Evolutionary conservation across 2,329 filamentous ascomycete genomes (phyloP).

Genomic region (Drechslerella coelobrocha): DNA sequence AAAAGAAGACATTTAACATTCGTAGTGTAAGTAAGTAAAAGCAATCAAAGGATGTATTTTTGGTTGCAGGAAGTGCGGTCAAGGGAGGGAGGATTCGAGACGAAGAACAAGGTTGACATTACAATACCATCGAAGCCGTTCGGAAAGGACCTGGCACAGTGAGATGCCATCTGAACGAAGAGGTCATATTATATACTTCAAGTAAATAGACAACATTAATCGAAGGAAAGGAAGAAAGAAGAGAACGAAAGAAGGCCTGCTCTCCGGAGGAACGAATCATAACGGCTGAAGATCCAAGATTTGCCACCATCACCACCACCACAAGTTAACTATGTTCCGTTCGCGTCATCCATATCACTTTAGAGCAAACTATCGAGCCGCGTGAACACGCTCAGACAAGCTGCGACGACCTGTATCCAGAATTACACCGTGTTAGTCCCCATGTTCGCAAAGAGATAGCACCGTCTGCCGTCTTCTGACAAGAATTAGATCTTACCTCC

Average conservation of each 20-base stretch:
- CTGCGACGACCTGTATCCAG: constrained; percentile 74
- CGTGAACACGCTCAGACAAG: constrained; percentile 96
- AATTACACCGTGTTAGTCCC: not conserved
- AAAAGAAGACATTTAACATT: not conserved
- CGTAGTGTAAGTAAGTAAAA: not conserved
- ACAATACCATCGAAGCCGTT: not conserved
- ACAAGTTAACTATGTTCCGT: constrained; percentile 10
- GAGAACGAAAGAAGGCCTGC: constrained; percentile 43
- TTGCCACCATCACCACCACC: constrained; percentile 7
- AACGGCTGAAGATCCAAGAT: constrained; percentile 32
- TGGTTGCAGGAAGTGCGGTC: not conserved
- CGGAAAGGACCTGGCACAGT: not conserved
- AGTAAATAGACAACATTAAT: not conserved
- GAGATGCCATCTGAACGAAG: not conserved
- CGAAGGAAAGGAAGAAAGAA: constrained; percentile 14
- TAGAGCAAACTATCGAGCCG: constrained; percentile 93
- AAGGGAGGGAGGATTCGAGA: not conserved
- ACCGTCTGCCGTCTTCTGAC: constrained; percentile 20
- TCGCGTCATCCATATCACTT: not conserved
- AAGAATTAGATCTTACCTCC: constrained; percentile 69
- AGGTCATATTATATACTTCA: constrained; percentile 4
- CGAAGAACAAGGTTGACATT: constrained; percentile 1
- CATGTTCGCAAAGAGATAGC: constrained; percentile 16
- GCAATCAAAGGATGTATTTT: constrained; percentile 12
- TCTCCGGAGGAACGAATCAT: constrained; percentile 37